Base-by-base conservation (phyloP, 202 grass and related monocot genomes). In the Digitaria exilis region DNA sequence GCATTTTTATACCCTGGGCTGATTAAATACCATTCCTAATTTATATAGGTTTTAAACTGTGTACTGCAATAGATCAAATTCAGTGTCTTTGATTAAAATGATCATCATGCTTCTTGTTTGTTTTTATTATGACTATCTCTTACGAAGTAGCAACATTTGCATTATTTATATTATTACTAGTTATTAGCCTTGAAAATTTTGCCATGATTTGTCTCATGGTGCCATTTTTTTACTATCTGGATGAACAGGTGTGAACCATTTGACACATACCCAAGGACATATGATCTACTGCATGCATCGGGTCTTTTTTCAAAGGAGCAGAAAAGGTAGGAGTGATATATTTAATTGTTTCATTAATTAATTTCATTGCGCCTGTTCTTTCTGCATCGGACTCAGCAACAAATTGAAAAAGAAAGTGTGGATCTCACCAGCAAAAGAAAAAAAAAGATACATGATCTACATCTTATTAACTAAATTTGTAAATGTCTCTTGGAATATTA, bases 251-350 rank as follows among this genome's bases (percentile, higher is more conserved):
- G 90, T 61, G 92, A 98, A 84, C 90, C 92, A 77, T 98, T 98
- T 69, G 95, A 98, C 73, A 98, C 95, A 49, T 98, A 95, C 82
- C 95, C 92, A 90, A 95, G 95, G 90, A 98, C 95, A 10, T 98
- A 98, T 9, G 90, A 95, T 84, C 77, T 98, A 10, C 58, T 98
- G 73, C 92, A 98, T 86, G 90, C 95, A 75, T 98, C 29, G 35
- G 59, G 88, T 55, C 80, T 98, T 78, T 98, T 98, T 88, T 98
- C 95, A 44, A 83, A 89, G 45, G 95, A 98, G 69, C 73, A 91
- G 71, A 89, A 88, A 86, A 94, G 91, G 91, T 94, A 94, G 11
- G 58, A 69, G 28, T 22, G 25, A 31, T 44, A 24, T 39, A 35
- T 56, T 39, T 39, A 22, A 75, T 39, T 24, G 65, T 51, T 65